Percentiles rank a stretch among this genome's conserved stretches.
Evolutionary conservation across 345 rosid genomes (phyloP).

Genomic region (Arabis hirsuta): DNA sequence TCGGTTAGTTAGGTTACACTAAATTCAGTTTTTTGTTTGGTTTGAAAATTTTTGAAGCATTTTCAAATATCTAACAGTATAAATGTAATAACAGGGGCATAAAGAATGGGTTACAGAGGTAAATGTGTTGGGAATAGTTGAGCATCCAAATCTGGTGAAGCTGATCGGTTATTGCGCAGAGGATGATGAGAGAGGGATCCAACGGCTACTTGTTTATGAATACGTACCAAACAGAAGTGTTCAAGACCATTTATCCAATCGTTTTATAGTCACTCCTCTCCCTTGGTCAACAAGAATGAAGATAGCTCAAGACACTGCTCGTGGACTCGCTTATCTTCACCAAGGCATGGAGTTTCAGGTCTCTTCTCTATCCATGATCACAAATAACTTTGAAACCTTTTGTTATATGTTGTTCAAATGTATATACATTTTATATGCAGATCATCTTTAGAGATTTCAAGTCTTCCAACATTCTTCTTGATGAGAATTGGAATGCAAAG

Average conservation of each 20-base stretch:
- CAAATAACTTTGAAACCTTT: background rate
- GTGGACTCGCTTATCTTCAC: slow-evolving; percentile 88
- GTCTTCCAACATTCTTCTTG: slow-evolving; percentile 92
- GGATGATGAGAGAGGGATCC: slow-evolving; percentile 96
- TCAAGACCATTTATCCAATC: slow-evolving; percentile 80
- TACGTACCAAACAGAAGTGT: slow-evolving; percentile 92
- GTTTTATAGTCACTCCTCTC: slow-evolving; percentile 69
- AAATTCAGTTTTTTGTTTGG: background rate
- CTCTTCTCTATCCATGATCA: slow-evolving; percentile 15
- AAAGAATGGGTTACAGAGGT: slow-evolving; percentile 99
- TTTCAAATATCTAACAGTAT: background rate
- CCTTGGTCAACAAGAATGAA: slow-evolving; percentile 77
- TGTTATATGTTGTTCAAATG: background rate
- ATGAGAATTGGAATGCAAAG: slow-evolving; percentile 91
- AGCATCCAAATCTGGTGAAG: slow-evolving; percentile 91
- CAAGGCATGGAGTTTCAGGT: slow-evolving; percentile 99
- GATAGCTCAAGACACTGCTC: slow-evolving; percentile 87
- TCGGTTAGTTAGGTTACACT: background rate
- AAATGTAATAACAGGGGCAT: slow-evolving; percentile 64
- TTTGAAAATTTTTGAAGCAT: background rate
- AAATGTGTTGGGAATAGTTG: slow-evolving; percentile 89
- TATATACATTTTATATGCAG: slow-evolving; percentile 45
- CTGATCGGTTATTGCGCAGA: slow-evolving; percentile 92
- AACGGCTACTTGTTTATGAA: slow-evolving; percentile 82
- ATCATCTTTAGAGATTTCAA: slow-evolving; percentile 95